phyloP scores from a whole-genome alignment of 208 protist genomes.

The Lotmaria passim region DNA sequence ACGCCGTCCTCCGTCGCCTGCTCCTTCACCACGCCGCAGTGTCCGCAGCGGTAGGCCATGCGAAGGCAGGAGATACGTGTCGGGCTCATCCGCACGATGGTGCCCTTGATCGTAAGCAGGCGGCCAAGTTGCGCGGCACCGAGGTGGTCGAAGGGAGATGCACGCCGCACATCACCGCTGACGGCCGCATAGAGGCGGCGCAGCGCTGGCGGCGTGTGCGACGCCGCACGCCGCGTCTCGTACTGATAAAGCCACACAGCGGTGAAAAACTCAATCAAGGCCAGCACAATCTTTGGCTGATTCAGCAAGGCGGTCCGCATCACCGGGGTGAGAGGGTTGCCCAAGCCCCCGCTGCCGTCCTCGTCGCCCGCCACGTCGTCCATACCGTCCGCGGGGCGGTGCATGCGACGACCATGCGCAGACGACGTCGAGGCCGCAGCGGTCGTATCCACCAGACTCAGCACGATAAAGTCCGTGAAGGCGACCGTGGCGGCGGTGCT shows the following conservation, averaged over 20 bases:
- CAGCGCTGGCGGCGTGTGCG: slow-evolving; percentile 15
- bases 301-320: slow-evolving; percentile 62
- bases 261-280: slow-evolving; percentile 79
- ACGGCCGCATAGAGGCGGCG: slow-evolving; percentile 39
- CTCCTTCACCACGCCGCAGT: slow-evolving; percentile 58
- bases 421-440: too few relatives aligned
- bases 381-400: neutral
- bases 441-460: slow-evolving; percentile 16
- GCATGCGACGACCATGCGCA: neutral
- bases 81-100: slow-evolving; percentile 79
- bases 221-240: neutral
- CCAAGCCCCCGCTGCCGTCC: slow-evolving; percentile 21
- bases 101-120: slow-evolving; percentile 76
- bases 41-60: slow-evolving; percentile 71
- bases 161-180: slow-evolving; percentile 32
- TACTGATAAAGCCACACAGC: slow-evolving; percentile 50
- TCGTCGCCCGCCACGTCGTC: slow-evolving; percentile 16
- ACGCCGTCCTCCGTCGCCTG: slow-evolving; percentile 70
- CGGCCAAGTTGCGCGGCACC: slow-evolving; percentile 73
- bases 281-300: slow-evolving; percentile 64
- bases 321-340: slow-evolving; percentile 36
- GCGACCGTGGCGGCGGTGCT: slow-evolving; percentile 19
- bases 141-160: slow-evolving; percentile 67
- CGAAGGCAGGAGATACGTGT: slow-evolving; percentile 66
- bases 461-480: slow-evolving; percentile 23